phyloP scores from a whole-genome alignment of 2,329 filamentous ascomycete genomes.

The Colletotrichum liaoningense region DNA sequence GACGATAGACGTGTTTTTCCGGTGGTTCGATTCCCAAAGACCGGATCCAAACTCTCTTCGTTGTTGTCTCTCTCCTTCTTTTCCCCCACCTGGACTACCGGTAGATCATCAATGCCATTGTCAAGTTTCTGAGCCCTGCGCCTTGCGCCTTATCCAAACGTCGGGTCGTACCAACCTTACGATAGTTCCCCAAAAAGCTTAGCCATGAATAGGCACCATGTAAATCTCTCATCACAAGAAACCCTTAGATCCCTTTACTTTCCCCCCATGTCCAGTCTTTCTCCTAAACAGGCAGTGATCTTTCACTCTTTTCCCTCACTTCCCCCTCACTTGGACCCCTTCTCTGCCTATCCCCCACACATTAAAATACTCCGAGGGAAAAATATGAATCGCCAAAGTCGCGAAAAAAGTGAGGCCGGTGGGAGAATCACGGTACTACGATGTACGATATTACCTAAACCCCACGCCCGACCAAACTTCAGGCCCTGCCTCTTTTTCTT shows the following conservation, averaged over 20 bases:
- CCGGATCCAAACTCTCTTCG: background rate
- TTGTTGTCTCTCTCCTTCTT: background rate
- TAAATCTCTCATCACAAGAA: too few species aligned
- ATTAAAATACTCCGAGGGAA: too few species aligned
- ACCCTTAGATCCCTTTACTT: too few species aligned
- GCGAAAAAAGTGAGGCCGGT: background rate
- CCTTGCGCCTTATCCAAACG: too few species aligned
- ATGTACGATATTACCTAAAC: background rate
- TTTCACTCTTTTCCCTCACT: background rate
- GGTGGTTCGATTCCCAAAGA: background rate
- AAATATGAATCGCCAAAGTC: background rate
- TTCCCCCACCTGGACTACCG: background rate
- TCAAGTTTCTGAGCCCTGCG: too few species aligned
- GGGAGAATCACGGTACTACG: background rate
- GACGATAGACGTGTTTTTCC: too few species aligned
- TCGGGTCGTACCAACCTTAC: too few species aligned
- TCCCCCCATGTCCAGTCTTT: too few species aligned
- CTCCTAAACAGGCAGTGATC: too few species aligned
- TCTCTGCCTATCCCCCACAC: background rate
- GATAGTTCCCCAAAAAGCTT: too few species aligned
- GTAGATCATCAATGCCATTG: too few species aligned
- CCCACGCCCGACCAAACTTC: constrained; percentile 17
- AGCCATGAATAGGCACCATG: too few species aligned
- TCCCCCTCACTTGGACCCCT: background rate
- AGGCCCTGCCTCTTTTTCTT: background rate